Percentiles rank a stretch among this genome's conserved stretches.
phyloP scores from a whole-genome alignment of 495 filamentous ascomycete species.

The Amphirosellinia nigrospora region DNA sequence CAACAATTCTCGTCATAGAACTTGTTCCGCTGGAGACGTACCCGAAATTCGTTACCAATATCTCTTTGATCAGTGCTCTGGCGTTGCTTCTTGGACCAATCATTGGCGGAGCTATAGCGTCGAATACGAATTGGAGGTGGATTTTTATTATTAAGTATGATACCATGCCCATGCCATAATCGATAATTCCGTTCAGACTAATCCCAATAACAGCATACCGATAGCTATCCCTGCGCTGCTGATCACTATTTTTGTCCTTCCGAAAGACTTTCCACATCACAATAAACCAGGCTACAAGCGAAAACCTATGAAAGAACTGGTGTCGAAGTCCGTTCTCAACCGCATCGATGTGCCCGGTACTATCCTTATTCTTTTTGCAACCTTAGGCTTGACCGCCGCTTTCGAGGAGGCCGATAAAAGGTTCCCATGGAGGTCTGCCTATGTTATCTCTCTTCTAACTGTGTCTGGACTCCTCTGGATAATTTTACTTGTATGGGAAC shows the following conservation, averaged over 20 bases:
- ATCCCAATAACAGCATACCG: no score
- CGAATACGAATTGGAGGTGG: neutral
- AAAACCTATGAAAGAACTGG: no score
- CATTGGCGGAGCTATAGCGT: neutral
- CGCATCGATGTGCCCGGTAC: neutral
- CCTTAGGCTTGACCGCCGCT: neutral
- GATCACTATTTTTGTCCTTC: no score
- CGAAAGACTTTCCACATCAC: neutral
- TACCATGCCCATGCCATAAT: no score
- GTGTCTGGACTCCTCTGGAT: no score
- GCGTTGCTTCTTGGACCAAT: neutral
- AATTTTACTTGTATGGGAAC: no score
- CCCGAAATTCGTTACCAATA: neutral
- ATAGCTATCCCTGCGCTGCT: neutral
- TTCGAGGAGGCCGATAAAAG: no score
- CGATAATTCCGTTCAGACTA: no score
- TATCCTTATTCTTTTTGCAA: neutral
- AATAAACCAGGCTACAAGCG: neutral
- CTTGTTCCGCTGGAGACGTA: neutral
- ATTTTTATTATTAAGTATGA: neutral
- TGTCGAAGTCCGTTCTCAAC: no score
- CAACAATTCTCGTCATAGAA: neutral
- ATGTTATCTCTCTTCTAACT: no score
- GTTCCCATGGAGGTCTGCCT: no score
- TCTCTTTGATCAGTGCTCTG: neutral